These are phyloP conservation scores for Umbelopsis sp. DNA, from an alignment of 192 early-diverging fungal genomes.

Conservation along the genomic window DNA sequence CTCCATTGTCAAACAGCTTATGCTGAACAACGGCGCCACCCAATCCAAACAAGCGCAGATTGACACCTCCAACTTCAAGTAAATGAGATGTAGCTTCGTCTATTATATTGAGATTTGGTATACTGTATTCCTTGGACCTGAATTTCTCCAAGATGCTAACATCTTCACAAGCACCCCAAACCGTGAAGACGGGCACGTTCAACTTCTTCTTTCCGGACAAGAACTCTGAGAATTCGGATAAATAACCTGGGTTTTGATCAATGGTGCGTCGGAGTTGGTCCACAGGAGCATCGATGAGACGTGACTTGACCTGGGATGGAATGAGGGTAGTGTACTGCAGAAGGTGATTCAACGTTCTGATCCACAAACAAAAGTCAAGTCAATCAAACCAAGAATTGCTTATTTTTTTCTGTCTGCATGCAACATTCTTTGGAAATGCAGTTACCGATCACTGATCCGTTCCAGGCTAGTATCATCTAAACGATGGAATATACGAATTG, in stretches of 20 bases:
- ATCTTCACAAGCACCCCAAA: conserved; percentile 67
- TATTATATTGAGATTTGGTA: conserved; percentile 53
- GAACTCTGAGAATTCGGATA: conserved; percentile 57
- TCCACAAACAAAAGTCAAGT: conserved; percentile 4
- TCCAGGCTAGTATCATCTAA: conserved; percentile 50
- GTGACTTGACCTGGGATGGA: conserved; percentile 38
- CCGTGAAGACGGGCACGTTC: conserved; percentile 59
- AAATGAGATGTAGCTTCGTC: conserved; percentile 53
- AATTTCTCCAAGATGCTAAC: conserved; percentile 60
- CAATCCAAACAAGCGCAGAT: conserved; percentile 56
- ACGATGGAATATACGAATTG: no score
- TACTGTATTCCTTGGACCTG: conserved; percentile 45
- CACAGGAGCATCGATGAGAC: conserved; percentile 39
- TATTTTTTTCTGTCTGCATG: background rate
- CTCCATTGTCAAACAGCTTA: conserved; percentile 64
- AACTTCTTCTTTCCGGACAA: conserved; percentile 43
- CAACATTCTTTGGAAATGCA: background rate
- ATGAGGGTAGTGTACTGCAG: conserved; percentile 61
- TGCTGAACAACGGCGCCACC: conserved; percentile 63
- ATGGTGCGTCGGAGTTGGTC: conserved; percentile 49
- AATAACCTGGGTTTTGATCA: conserved; percentile 37
- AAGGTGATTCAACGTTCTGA: conserved; percentile 56
- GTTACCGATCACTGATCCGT: conserved; percentile 54
- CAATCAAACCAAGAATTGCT: background rate
- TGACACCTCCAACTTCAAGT: conserved; percentile 59